A percentile compares a stretch with the other conserved stretches of the same genome.
phyloP scores from a whole-genome alignment of 1,139 yeast genomes.

The Sugiyamaella pinicola region DNA sequence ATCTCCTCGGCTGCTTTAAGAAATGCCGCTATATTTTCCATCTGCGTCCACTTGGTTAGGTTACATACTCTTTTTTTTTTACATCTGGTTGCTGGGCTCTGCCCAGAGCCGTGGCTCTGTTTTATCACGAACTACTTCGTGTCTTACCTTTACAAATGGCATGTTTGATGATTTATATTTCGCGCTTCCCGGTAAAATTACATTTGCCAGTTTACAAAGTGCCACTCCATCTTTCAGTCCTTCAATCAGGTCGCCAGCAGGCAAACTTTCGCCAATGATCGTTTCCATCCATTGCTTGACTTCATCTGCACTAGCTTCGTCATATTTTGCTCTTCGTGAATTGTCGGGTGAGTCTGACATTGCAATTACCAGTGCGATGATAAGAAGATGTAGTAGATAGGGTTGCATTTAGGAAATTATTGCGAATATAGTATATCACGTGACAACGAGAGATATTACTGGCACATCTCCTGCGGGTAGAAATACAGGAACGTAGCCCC shows the following conservation, averaged over 20 bases:
- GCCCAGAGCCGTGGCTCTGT: too few species aligned
- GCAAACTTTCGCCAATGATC: conserved; percentile 32
- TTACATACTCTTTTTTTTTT: too few species aligned
- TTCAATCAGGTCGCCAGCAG: conserved; percentile 47
- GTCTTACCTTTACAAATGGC: conserved; percentile 70
- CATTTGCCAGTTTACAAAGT: conserved; percentile 54
- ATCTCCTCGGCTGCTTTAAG: conserved; percentile 59
- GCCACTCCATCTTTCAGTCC: conserved; percentile 66
- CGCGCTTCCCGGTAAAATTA: conserved; percentile 46
- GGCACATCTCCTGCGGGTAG: too few species aligned
- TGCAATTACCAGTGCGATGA: neutral
- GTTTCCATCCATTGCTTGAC: conserved; percentile 37
- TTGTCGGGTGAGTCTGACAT: conserved; percentile 11
- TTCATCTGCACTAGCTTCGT: conserved; percentile 29
- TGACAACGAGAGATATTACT: too few species aligned
- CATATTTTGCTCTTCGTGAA: conserved; percentile 30
- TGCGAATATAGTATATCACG: too few species aligned
- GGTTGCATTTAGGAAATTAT: too few species aligned
- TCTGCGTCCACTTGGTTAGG: conserved; percentile 43
- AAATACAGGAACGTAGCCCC: too few species aligned
- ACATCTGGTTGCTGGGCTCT: too few species aligned
- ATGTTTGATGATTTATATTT: conserved; percentile 65
- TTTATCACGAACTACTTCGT: too few species aligned
- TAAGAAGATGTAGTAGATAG: neutral
- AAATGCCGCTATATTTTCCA: conserved; percentile 84